Conservation (phyloP, 2,329 filamentous ascomycete genomes). For the Alternaria incomplexa region DNA sequence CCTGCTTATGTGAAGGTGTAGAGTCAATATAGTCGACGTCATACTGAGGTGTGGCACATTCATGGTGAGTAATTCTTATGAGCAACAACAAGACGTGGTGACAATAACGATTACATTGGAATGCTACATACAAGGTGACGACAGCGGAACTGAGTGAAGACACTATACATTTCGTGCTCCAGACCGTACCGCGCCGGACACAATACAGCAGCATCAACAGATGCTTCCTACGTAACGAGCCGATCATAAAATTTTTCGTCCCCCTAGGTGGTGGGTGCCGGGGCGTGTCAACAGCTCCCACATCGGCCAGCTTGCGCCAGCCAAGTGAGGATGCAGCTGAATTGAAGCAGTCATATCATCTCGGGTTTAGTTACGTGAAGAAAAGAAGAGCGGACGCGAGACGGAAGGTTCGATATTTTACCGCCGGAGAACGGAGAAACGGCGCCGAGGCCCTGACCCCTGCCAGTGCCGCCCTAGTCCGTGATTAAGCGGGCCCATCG, state of each 20-base stretch:
- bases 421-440: slow-evolving; percentile 26
- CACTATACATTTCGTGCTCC: neutral
- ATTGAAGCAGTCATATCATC: slow-evolving; percentile 71
- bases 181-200: neutral
- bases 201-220: neutral
- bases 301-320: slow-evolving; percentile 54
- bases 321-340: slow-evolving; percentile 62
- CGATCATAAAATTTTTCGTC: slow-evolving; percentile 56
- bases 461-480: slow-evolving; percentile 14
- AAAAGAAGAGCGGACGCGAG: slow-evolving; percentile 44
- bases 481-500: slow-evolving; percentile 26
- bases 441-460: slow-evolving; percentile 11
- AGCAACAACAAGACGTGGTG: neutral
- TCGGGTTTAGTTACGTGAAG: slow-evolving; percentile 77
- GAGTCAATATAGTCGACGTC: neutral
- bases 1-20: neutral
- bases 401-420: slow-evolving; percentile 22
- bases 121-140: slow-evolving; percentile 18
- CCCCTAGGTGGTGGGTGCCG: slow-evolving; percentile 55
- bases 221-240: slow-evolving; percentile 42
- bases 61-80: neutral
- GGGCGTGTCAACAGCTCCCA: slow-evolving; percentile 58
- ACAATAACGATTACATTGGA: slow-evolving; percentile 3
- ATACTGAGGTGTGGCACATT: neutral
- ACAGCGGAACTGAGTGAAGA: neutral